A percentile compares a stretch with the other conserved stretches of the same genome.
phyloP scores from a whole-genome alignment of 2,329 filamentous ascomycete species.

The Balansia obtecta region DNA sequence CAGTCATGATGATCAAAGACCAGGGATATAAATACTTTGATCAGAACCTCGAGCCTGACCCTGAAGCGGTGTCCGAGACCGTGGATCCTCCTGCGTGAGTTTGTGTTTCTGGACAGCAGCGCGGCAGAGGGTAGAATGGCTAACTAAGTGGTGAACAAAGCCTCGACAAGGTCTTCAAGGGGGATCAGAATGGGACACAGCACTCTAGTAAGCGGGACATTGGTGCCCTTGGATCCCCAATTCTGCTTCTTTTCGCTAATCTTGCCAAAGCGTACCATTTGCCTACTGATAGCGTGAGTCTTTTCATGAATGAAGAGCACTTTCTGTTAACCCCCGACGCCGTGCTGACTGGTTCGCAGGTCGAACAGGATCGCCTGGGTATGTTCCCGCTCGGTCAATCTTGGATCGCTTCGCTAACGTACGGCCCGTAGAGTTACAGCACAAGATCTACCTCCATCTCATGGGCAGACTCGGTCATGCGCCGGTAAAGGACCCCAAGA shows the following conservation, averaged over 20 bases:
- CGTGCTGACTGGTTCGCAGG: slow-evolving; percentile 4
- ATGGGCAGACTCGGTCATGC: slow-evolving; percentile 32
- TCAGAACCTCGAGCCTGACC: not conserved
- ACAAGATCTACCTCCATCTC: slow-evolving; percentile 21
- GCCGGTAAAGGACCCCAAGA: slow-evolving; percentile 26
- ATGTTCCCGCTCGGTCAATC: not conserved
- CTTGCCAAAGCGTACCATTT: not conserved
- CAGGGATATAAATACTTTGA: not conserved
- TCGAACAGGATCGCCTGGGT: slow-evolving; percentile 13
- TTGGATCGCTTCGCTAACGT: not conserved
- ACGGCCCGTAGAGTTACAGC: slow-evolving; percentile 21
- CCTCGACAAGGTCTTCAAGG: no score
- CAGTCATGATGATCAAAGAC: not conserved
- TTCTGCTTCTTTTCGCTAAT: not conserved
- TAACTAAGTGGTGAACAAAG: no score
- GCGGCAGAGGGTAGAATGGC: no score
- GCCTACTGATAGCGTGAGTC: not conserved
- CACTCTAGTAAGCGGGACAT: not conserved
- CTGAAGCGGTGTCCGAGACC: not conserved
- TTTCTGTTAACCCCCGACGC: no score
- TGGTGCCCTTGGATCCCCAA: not conserved
- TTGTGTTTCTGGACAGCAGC: no score
- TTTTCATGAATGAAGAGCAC: not conserved
- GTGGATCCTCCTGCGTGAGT: not conserved
- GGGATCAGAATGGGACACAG: not conserved